Percentiles rank a stretch among this genome's conserved stretches.
phyloP scores from a whole-genome alignment of 129 eudicot genomes.

The Cynara cardunculus region DNA sequence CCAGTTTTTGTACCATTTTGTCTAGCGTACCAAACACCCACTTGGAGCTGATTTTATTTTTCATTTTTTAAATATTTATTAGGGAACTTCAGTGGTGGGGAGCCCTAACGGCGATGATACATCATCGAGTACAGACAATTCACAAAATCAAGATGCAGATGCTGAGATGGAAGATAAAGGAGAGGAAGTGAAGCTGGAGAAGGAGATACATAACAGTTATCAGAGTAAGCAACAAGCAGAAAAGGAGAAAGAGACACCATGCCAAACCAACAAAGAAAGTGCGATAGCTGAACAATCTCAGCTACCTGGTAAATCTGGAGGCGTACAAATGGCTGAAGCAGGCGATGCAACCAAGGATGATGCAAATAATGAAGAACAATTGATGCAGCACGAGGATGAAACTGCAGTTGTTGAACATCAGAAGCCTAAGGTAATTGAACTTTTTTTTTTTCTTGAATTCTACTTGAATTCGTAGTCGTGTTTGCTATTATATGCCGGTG shows the following conservation, averaged over 20 bases:
- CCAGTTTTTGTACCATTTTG: too few species aligned
- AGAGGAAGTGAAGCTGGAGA: conserved; percentile 43
- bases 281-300: conserved; percentile 40
- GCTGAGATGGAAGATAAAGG: conserved; percentile 52
- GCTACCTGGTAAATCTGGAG: conserved; percentile 36
- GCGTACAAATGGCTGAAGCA: conserved; percentile 34
- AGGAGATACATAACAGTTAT: conserved; percentile 31
- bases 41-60: background rate
- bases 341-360: conserved; percentile 33
- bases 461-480: background rate
- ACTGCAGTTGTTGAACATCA: conserved; percentile 33
- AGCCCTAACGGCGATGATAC: conserved; percentile 68
- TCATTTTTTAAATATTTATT: conserved; percentile 9
- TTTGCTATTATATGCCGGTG: background rate
- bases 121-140: conserved; percentile 66
- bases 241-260: conserved; percentile 23
- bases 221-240: conserved; percentile 30
- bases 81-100: conserved; percentile 58
- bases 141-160: conserved; percentile 57
- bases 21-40: too few species aligned
- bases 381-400: conserved; percentile 30
- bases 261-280: conserved; percentile 33
- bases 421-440: conserved; percentile 55
- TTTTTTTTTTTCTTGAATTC: conserved; percentile 1
- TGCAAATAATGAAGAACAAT: conserved; percentile 20